Conservation (phyloP, 352 stramenopile species). For the Globisporangium perplexum region DNA sequence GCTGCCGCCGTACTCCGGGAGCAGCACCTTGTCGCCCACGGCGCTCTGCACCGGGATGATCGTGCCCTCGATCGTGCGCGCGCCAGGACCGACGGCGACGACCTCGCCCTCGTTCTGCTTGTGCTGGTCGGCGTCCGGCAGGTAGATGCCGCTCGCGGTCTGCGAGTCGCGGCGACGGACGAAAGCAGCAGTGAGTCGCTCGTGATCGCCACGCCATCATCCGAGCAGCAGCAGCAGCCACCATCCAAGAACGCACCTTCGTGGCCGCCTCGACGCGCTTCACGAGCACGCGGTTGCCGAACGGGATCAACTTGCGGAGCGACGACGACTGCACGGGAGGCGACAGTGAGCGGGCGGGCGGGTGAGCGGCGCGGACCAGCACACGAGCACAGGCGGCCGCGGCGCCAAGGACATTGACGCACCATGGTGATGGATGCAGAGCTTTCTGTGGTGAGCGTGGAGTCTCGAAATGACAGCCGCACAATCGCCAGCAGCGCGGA, state of each 20-base stretch:
- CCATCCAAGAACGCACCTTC: constrained; percentile 37
- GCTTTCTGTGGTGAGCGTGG: constrained; percentile 14
- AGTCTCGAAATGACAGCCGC: constrained; percentile 7
- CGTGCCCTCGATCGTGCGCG: constrained; percentile 83
- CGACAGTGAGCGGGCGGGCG: too few species aligned
- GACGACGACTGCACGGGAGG: constrained; percentile 30
- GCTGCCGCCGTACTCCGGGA: constrained; percentile 95
- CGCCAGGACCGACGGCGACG: constrained; percentile 90
- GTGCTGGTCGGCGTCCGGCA: constrained; percentile 90
- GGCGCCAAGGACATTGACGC: background rate
- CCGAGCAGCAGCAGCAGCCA: background rate
- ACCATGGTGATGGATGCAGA: constrained; percentile 8
- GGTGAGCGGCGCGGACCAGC: background rate
- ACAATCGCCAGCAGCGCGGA: background rate
- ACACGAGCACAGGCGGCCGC: background rate
- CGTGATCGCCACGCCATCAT: background rate
- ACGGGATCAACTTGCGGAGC: constrained; percentile 88
- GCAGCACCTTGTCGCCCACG: constrained; percentile 93
- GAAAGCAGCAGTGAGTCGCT: background rate
- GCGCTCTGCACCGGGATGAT: constrained; percentile 85
- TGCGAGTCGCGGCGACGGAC: constrained; percentile 8
- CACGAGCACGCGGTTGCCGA: constrained; percentile 94
- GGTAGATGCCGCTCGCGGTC: constrained; percentile 93
- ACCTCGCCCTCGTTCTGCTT: constrained; percentile 94
- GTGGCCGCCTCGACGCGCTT: constrained; percentile 89